phyloP scores from a whole-genome alignment of 2,329 filamentous ascomycete genomes.

The Verticillium tricorpus region DNA sequence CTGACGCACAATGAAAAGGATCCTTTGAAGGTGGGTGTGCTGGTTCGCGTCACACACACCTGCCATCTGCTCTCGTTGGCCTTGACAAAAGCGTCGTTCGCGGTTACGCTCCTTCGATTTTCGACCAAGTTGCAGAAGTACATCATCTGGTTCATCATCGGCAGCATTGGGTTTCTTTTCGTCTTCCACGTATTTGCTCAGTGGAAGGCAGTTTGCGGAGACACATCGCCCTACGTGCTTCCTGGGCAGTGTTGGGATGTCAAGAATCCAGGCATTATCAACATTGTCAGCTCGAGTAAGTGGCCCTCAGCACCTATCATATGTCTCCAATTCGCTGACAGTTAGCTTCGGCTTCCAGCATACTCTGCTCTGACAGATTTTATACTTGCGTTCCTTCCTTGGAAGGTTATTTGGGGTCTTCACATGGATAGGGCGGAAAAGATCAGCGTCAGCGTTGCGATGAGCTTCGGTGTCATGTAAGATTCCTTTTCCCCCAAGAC shows the following conservation, averaged over 20 bases:
- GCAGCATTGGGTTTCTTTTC: constrained; percentile 15
- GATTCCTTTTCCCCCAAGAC: neutral
- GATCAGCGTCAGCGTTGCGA: constrained; percentile 22
- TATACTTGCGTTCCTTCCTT: constrained; percentile 21
- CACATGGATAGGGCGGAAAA: constrained; percentile 23
- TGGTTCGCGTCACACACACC: constrained; percentile 7
- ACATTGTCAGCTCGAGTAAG: constrained; percentile 11
- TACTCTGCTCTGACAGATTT: constrained; percentile 22
- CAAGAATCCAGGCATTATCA: constrained; percentile 6
- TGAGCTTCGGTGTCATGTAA: constrained; percentile 18
- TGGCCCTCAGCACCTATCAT: no score
- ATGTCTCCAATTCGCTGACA: neutral
- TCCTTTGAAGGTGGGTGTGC: constrained; percentile 1
- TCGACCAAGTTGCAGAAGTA: constrained; percentile 16
- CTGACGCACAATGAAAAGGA: constrained; percentile 6
- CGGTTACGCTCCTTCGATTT: constrained; percentile 22
- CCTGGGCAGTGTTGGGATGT: constrained; percentile 15
- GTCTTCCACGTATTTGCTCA: constrained; percentile 15
- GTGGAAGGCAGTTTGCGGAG: constrained; percentile 19
- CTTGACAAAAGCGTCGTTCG: constrained; percentile 22
- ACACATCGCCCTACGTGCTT: constrained; percentile 14
- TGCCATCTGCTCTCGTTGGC: constrained; percentile 9
- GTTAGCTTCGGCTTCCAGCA: neutral
- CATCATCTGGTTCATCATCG: constrained; percentile 21
- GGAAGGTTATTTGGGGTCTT: constrained; percentile 23